These are phyloP conservation scores for Triangularia verruculosa DNA, from an alignment of 2,329 filamentous ascomycete species.

Conservation along the genomic window DNA sequence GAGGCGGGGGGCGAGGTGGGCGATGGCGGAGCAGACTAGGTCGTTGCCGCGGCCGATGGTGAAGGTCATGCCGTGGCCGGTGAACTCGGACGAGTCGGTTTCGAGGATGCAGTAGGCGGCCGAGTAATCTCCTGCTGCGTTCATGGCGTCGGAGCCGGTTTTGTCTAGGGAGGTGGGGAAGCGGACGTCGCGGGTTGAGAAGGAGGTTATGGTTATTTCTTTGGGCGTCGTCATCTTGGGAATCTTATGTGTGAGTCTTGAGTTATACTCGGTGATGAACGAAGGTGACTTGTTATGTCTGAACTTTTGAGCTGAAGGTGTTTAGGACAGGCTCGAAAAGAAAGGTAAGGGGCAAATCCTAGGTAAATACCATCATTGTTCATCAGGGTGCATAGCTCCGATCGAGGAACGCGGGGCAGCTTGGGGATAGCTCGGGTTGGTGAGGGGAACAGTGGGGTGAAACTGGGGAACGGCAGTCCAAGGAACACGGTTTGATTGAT, in stretches of 20 bases:
- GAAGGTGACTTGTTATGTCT: neutral
- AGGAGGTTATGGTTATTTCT: conserved; percentile 70
- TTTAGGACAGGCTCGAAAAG: neutral
- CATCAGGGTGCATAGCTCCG: neutral
- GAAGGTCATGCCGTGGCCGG: conserved; percentile 82
- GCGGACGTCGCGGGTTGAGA: conserved; percentile 69
- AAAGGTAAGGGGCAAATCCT: neutral
- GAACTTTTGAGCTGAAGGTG: neutral
- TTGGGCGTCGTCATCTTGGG: neutral
- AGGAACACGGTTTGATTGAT: conserved; percentile 23
- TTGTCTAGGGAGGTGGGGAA: conserved; percentile 93
- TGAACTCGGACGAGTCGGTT: conserved; percentile 68
- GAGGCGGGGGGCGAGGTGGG: conserved; percentile 73
- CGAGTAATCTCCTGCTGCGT: conserved; percentile 88
- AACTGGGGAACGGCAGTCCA: neutral
- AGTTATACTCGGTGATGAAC: neutral
- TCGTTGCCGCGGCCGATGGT: conserved; percentile 89
- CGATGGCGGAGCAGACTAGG: conserved; percentile 82
- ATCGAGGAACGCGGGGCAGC: conserved; percentile 5
- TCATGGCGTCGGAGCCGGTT: conserved; percentile 97
- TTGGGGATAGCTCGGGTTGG: conserved; percentile 2
- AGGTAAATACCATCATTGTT: neutral
- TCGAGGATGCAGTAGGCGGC: conserved; percentile 90
- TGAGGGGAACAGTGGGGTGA: conserved; percentile 27
- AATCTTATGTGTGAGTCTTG: neutral